Percentiles rank a stretch among this genome's conserved stretches.
Conservation (phyloP, 768 basidiomycete species). For the Steccherinum ochraceum region DNA sequence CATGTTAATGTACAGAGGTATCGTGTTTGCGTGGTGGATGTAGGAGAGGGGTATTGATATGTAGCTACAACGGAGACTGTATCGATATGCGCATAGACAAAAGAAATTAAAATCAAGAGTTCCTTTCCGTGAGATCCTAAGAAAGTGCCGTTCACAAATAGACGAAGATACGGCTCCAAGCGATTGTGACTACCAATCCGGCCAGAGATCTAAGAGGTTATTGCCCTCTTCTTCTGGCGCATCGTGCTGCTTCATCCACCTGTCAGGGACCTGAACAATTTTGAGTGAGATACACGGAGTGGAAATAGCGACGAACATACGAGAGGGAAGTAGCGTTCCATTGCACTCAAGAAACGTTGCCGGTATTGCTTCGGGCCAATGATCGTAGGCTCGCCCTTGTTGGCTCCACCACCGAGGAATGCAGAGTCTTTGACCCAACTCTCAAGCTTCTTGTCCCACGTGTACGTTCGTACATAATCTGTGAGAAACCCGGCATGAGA, state of each 20-base stretch:
- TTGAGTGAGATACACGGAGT: neutral
- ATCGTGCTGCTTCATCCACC: slow-evolving; percentile 87
- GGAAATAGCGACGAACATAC: slow-evolving; percentile 34
- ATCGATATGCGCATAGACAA: neutral
- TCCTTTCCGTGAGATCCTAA: neutral
- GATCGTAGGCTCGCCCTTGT: slow-evolving; percentile 90
- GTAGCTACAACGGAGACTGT: neutral
- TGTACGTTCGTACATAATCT: slow-evolving; percentile 96
- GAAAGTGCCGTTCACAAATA: slow-evolving; percentile 1
- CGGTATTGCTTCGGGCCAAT: slow-evolving; percentile 94
- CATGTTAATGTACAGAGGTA: neutral
- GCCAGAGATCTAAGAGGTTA: slow-evolving; percentile 31
- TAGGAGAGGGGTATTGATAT: neutral
- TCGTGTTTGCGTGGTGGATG: neutral
- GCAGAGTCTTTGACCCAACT: slow-evolving; percentile 97
- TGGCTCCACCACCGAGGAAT: slow-evolving; percentile 69
- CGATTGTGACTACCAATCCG: slow-evolving; percentile 30
- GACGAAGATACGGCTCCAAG: neutral
- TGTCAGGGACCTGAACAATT: slow-evolving; percentile 65
- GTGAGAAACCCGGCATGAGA: too few species aligned
- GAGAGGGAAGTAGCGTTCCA: slow-evolving; percentile 87
- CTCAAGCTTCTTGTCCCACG: slow-evolving; percentile 98
- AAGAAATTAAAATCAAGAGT: too few species aligned
- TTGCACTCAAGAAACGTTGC: slow-evolving; percentile 77
- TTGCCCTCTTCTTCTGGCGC: slow-evolving; percentile 67